Evolutionary conservation across 2,329 filamentous ascomycete genomes (phyloP), one percentile per base, ranked within the genome.

Genomic region (Amauroascus niger): DNA sequence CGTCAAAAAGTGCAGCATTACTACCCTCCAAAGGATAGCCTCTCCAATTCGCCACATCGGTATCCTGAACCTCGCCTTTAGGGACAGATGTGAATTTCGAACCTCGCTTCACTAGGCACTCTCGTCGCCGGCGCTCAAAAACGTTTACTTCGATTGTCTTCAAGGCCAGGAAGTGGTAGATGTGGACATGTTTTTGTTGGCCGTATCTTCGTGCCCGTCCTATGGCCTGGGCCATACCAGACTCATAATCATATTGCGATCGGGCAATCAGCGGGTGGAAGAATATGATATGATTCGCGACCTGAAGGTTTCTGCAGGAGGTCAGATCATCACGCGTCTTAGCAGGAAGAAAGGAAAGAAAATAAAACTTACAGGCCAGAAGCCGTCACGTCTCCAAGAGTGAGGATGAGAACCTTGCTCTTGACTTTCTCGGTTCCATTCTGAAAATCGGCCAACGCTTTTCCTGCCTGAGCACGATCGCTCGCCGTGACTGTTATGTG

Each of bases 201-300:
- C 80, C 78, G 53, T 77, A 80, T 1, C 83, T 73, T 5, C 76
- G 72, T 7, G 75, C 74, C 35, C 83, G 76, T 1, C 82, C 83
- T 18, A 84, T 79, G 0, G 81, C 81, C 57, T 86, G 83, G 0
- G 72, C 76, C 76, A 83, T 83, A 0, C 75, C 72, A 0, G 77
- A 71, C 0, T 79, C 71, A 61, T 82, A 85, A 4, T 74, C 69
- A 43, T 79, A 74, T 45, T 79, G 74, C 0, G 71, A 74, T 33
- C 69, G 62, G 0, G 73, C 67, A 0, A 80, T 66, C 7, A 82
- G 65, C 0, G 82, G 81, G 0, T 76, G 74, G 2, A 83, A 64
- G 63, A 86, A 86, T 30, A 86, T 74, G 33, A 85, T 69, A 54
- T 86, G 80, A 57, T 83, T 84, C 0, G 81, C 81, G 37, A 74